Evolutionary conservation across 345 rosid genomes (phyloP), one percentile per base, ranked within the genome.

Genomic region (Anastatica hierochuntica): DNA sequence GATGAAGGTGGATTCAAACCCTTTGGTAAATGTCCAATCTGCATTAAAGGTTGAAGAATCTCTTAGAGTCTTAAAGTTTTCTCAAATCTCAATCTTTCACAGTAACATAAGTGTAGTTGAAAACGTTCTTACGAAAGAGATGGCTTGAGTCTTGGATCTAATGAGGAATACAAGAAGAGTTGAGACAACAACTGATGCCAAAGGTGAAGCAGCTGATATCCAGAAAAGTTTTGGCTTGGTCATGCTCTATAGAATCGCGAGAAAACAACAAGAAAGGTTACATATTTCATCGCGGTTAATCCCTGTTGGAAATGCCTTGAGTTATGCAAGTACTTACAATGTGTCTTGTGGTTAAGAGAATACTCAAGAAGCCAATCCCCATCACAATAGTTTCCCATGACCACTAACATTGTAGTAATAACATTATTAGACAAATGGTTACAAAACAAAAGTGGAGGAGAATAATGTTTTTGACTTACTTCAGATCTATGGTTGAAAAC

Each of bases 1-100:
- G 70, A 43, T 46, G 99, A 94, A 62, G 97, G 87, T 18, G 99
- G 99, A 72, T 94, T 94, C 73, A 88, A 63, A 16, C 99, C 99
- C 76, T 88, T 78, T 12, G 88, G 95, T 72, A 94, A 61, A 63
- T 76, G 73, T 6, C 99, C 99, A 72, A 94, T 88, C 99, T 94
- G 77, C 8, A 9, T 48, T 5, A 21, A 42, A 29, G 39, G 56
- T 36, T 34, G 2, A 7, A 24, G 8, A 36, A 4, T 50, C 34
- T 48, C 58, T 56, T 56, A n/a, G 14, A 68, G 59, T 18, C 13
- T 40, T 5, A 29, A 53, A 16, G n/a, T n/a, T n/a, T n/a, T n/a
- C n/a, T n/a, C n/a, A n/a, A n/a, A n/a, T n/a, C n/a, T n/a, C n/a
- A n/a, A n/a, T n/a, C 17, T 49, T 6, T 5, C n/a, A 39, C 7